phyloP scores from a whole-genome alignment of 2,329 filamentous ascomycete genomes.

The Phialophora expanda region DNA sequence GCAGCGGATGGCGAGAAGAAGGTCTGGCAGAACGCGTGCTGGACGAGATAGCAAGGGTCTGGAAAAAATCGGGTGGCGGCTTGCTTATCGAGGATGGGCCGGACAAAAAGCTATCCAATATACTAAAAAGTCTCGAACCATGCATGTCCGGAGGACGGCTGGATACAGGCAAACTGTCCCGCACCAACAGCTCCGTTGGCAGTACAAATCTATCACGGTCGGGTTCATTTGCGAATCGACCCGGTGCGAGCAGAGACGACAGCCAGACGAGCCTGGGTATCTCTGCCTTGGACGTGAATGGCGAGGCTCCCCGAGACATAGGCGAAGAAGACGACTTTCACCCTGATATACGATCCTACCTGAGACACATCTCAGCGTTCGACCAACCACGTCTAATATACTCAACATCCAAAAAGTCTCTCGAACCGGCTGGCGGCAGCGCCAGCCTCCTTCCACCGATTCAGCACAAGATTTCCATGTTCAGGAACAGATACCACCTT shows the following conservation, averaged over 20 bases:
- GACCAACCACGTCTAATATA: constrained; percentile 71
- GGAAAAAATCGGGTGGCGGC: constrained; percentile 87
- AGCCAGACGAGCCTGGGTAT: constrained; percentile 69
- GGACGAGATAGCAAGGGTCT: constrained; percentile 86
- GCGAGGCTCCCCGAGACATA: not conserved
- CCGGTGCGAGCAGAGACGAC: constrained; percentile 59
- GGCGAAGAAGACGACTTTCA: constrained; percentile 49
- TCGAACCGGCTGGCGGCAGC: constrained; percentile 72
- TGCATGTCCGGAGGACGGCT: constrained; percentile 81
- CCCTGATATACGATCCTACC: constrained; percentile 77
- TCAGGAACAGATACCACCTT: constrained; percentile 88
- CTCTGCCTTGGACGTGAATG: constrained; percentile 53
- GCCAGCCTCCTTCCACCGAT: constrained; percentile 76
- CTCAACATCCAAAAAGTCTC: constrained; percentile 76
- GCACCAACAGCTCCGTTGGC: constrained; percentile 51
- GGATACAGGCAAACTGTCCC: constrained; percentile 54
- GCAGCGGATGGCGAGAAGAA: constrained; percentile 94
- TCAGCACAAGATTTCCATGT: constrained; percentile 80
- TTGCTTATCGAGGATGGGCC: constrained; percentile 87
- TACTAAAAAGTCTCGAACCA: constrained; percentile 81
- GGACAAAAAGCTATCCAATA: constrained; percentile 73
- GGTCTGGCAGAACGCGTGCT: constrained; percentile 89
- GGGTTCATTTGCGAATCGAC: constrained; percentile 52
- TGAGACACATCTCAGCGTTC: constrained; percentile 82
- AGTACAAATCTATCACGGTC: constrained; percentile 63